These are phyloP conservation scores for Diutina scorzettiae DNA, from an alignment of 1,139 yeast genomes.

Conservation along the genomic window DNA sequence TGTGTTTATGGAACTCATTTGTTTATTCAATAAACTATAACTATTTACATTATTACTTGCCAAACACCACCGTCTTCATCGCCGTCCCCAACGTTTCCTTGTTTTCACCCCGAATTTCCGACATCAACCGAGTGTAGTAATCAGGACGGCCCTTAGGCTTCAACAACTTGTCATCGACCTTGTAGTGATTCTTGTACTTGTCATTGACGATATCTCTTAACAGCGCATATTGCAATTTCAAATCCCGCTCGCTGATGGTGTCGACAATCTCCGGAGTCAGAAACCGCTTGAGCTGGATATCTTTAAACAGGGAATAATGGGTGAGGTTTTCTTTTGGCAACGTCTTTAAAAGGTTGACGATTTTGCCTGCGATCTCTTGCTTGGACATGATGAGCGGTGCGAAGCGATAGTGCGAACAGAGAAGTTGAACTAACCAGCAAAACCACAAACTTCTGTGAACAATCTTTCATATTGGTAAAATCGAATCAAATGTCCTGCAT, in stretches of 20 bases:
- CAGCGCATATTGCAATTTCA: slow-evolving; percentile 49
- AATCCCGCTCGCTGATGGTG: slow-evolving; percentile 31
- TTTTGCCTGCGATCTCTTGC: slow-evolving; percentile 22
- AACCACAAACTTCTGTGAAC: no score
- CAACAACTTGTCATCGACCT: slow-evolving; percentile 52
- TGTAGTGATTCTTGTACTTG: slow-evolving; percentile 52
- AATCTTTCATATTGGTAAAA: no score
- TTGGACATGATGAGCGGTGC: slow-evolving; percentile 1
- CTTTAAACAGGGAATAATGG: slow-evolving; percentile 59
- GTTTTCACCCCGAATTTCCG: slow-evolving; percentile 63
- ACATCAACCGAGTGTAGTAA: slow-evolving; percentile 59
- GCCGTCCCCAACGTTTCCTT: slow-evolving; percentile 58
- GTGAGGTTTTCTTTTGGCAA: slow-evolving; percentile 55
- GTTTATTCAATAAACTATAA: no score
- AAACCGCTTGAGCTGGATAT: slow-evolving; percentile 46
- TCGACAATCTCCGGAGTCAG: slow-evolving; percentile 16
- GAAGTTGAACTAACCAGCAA: no score
- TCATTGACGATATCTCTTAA: slow-evolving; percentile 47
- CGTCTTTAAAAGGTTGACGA: slow-evolving; percentile 28
- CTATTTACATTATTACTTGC: slow-evolving; percentile 2
- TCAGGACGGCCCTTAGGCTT: slow-evolving; percentile 76
- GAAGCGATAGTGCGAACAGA: background rate
- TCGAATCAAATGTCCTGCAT: no score
- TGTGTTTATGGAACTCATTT: no score
- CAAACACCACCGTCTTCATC: slow-evolving; percentile 44